phyloP scores from a whole-genome alignment of 805 yeast species.

The Ogataea siamensis region DNA sequence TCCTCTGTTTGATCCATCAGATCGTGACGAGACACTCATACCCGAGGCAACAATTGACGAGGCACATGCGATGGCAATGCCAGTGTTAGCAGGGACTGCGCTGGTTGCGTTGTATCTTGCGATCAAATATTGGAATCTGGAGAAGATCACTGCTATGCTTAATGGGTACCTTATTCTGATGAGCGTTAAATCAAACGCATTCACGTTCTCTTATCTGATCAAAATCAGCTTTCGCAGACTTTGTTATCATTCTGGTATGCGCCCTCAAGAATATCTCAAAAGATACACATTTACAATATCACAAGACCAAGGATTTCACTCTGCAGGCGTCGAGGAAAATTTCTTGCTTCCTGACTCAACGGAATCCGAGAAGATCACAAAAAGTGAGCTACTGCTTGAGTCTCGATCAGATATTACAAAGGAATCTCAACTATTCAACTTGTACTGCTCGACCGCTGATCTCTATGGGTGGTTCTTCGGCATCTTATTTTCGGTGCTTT shows the following conservation, averaged over 20 bases:
- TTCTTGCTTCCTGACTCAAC: constrained; percentile 32
- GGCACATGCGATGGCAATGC: constrained; percentile 40
- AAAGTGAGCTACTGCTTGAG: constrained; percentile 26
- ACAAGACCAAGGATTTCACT: constrained; percentile 36
- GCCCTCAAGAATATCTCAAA: constrained; percentile 30
- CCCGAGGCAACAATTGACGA: constrained; percentile 23
- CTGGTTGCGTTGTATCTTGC: constrained; percentile 40
- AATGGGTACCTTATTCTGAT: constrained; percentile 36
- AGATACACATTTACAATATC: constrained; percentile 44
- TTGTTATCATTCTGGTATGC: constrained; percentile 27
- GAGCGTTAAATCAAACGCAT: constrained; percentile 35
- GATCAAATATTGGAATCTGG: constrained; percentile 34
- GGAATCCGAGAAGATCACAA: constrained; percentile 31
- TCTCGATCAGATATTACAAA: constrained; percentile 24
- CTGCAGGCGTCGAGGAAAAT: constrained; percentile 39
- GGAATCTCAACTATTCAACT: constrained; percentile 35
- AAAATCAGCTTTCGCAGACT: constrained; percentile 31
- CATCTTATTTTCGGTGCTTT: constrained; percentile 8
- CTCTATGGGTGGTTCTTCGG: constrained; percentile 26
- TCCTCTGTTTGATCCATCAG: constrained; percentile 42
- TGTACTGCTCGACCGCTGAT: constrained; percentile 35
- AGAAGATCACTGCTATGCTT: constrained; percentile 33
- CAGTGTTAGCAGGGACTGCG: constrained; percentile 42
- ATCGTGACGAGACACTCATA: constrained; percentile 30
- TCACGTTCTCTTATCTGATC: constrained; percentile 30